Percentiles rank a stretch among this genome's conserved stretches.
phyloP scores from a whole-genome alignment of 2,329 filamentous ascomycete genomes.

The Colletotrichum sidae region DNA sequence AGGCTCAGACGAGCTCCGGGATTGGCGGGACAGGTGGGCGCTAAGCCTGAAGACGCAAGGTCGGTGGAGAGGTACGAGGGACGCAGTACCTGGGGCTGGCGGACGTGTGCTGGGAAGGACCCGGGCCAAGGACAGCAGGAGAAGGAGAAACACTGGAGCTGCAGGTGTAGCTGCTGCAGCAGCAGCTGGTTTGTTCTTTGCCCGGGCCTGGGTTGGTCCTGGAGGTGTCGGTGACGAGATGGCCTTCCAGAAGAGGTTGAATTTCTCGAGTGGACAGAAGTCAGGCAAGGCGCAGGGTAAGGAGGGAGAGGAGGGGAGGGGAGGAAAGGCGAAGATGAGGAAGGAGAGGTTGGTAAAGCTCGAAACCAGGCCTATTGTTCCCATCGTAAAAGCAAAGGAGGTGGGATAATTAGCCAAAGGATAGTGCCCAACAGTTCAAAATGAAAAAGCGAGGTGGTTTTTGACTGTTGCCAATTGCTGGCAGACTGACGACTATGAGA shows the following conservation, averaged over 20 bases:
- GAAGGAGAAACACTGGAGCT: too few species aligned
- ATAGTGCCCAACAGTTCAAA: too few species aligned
- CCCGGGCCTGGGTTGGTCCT: too few species aligned
- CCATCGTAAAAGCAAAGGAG: too few species aligned
- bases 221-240: conserved; percentile 5
- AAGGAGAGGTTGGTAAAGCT: neutral
- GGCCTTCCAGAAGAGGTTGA: conserved; percentile 16
- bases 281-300: too few species aligned
- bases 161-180: neutral
- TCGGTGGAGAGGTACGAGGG: conserved; percentile 16
- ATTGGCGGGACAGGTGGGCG: conserved; percentile 31
- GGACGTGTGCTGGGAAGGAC: conserved; percentile 19
- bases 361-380: too few species aligned
- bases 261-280: neutral
- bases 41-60: conserved; percentile 20
- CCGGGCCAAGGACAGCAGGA: conserved; percentile 14
- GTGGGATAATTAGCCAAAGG: too few species aligned
- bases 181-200: neutral
- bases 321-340: neutral
- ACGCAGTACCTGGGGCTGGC: conserved; percentile 8
- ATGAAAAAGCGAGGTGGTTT: too few species aligned
- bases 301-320: neutral
- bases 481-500: too few species aligned
- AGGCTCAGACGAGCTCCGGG: conserved; percentile 37
- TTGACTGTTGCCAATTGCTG: too few species aligned